Conservation (phyloP, 75 land plant species). For the Picea sitchensis region DNA sequence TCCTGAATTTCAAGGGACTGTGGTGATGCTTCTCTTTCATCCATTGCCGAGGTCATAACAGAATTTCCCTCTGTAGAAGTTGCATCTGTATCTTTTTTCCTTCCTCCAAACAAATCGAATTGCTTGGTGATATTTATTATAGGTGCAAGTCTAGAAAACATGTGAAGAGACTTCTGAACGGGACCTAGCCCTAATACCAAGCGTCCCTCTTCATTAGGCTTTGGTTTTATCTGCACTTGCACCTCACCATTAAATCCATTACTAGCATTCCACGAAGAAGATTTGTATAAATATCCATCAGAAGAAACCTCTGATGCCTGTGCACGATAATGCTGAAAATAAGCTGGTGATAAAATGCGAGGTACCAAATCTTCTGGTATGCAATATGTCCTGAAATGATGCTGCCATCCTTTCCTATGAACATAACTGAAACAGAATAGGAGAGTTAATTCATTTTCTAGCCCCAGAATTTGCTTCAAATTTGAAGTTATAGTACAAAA, state of each 20-base stretch:
- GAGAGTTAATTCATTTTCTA: background rate
- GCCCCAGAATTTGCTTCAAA: background rate
- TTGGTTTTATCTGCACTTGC: constrained; percentile 19
- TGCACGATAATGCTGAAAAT: constrained; percentile 85
- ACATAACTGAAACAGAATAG: constrained; percentile 64
- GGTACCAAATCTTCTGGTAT: constrained; percentile 98
- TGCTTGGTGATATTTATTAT: constrained; percentile 53
- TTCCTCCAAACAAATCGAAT: constrained; percentile 37
- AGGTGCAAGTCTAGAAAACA: constrained; percentile 80
- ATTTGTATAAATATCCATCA: constrained; percentile 9
- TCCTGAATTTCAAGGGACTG: constrained; percentile 83
- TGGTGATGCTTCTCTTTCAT: constrained; percentile 32
- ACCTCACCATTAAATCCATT: constrained; percentile 12
- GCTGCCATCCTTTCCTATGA: constrained; percentile 84
- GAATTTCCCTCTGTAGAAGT: constrained; percentile 14
- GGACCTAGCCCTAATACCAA: constrained; percentile 71
- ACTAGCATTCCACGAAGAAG: background rate
- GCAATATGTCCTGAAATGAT: constrained; percentile 87
- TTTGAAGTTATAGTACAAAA: background rate
- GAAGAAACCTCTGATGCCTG: constrained; percentile 23
- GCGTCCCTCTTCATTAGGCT: constrained; percentile 41
- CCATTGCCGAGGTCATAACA: constrained; percentile 14
- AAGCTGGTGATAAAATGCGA: constrained; percentile 93
- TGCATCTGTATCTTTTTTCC: constrained; percentile 17
- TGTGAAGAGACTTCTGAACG: constrained; percentile 72